Evolutionary conservation across 2,329 filamentous ascomycete genomes (phyloP).

Genomic region (Conoideocrella luteorostrata): DNA sequence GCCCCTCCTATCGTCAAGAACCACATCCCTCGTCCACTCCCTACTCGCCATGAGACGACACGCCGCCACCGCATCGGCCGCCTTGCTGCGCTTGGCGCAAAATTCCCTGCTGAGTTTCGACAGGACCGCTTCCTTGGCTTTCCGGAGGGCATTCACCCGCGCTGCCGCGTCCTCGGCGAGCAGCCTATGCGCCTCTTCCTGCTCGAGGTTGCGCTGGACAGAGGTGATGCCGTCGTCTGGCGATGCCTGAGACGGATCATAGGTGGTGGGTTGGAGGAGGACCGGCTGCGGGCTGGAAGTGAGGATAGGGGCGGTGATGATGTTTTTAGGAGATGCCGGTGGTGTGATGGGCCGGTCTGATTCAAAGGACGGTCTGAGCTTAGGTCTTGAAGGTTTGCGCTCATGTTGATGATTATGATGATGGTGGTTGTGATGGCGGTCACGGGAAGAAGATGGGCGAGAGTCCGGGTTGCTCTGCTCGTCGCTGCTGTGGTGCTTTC

Average conservation of each 20-base stretch:
- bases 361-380: conserved; percentile 18
- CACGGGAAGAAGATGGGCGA: conserved; percentile 14
- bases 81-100: conserved; percentile 24
- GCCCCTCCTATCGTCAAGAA: conserved; percentile 36
- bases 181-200: conserved; percentile 48
- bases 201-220: conserved; percentile 51
- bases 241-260: conserved; percentile 35
- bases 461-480: conserved; percentile 13
- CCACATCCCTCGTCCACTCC: conserved; percentile 22
- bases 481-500: conserved; percentile 24
- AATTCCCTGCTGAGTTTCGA: conserved; percentile 52
- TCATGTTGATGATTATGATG: background rate
- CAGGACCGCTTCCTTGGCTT: conserved; percentile 55
- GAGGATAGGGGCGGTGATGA: conserved; percentile 46
- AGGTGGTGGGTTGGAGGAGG: conserved; percentile 52
- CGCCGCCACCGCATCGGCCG: conserved; percentile 27
- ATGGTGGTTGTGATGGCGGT: conserved; percentile 12
- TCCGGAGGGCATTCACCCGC: conserved; percentile 47
- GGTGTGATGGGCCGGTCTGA: conserved; percentile 21
- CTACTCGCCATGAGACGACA: conserved; percentile 25
- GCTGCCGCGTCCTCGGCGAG: conserved; percentile 52
- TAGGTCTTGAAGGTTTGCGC: conserved; percentile 18
- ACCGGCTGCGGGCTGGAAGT: conserved; percentile 42
- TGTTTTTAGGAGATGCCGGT: conserved; percentile 24
- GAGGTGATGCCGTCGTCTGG: conserved; percentile 44